Evolutionary conservation across 352 stramenopile species (phyloP), one percentile per base, ranked within the genome.

Genomic region (Phytophthora hybrid): DNA sequence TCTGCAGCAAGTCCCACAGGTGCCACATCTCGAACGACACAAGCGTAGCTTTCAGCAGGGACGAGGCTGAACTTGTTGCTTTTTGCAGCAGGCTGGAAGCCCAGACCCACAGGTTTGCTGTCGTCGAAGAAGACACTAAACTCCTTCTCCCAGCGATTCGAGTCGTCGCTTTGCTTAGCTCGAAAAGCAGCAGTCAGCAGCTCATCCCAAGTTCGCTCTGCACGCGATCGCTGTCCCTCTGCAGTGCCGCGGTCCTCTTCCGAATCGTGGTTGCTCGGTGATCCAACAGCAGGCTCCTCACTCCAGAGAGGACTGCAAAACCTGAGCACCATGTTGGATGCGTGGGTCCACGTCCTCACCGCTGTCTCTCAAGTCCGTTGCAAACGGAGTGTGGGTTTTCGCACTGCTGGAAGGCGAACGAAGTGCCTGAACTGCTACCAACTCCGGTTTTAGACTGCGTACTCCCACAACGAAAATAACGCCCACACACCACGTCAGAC

Each of bases 61-160:
- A 69, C 57, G 8, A 63, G 53, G 13, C 37, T 69, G 31, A 66
- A 70, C 56, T 71, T 59, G 58, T 55, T 70, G 63, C 19, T 44
- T 13, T 59, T 63, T 29, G 63, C 47, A 23, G 69, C 52, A 59
- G 61, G 62, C 31, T 75, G 63, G 29, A 93, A 92, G 8, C 78
- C 73, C 31, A 93, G 69, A 32, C 87, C 87, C 8, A 87, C 82
- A 29, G 79, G 67, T 6, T 78, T 81, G 23, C 47, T 76, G 7
- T 79, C 81, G 59, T 92, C 78, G 44, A 93, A 92, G 37, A 78
- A 66, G 8, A 93, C 79, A 23, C 73, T 79, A 39, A 93, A 84
- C 66, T 93, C 84, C 47, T 86, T 88, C 53, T 87, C 74, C 61
- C 81, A 88, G 1, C 23, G 67, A 69, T 74, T 74, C 10, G 59